Percentiles rank a stretch among this genome's conserved stretches.
Conservation (phyloP, 192 early-diverging fungal genomes). For the Coemansia sp. region DNA sequence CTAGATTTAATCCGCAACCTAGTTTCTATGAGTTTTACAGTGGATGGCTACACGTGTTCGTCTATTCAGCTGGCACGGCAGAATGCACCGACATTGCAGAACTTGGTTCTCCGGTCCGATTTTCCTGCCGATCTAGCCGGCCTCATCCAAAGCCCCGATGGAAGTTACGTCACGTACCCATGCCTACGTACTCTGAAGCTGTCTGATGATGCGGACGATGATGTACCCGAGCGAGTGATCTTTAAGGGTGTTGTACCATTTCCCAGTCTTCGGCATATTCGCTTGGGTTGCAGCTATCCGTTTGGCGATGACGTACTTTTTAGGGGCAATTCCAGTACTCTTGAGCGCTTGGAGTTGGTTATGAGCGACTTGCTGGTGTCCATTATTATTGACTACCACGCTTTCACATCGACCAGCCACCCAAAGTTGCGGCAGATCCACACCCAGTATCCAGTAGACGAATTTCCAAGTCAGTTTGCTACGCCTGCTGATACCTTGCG, state of each 20-base stretch:
- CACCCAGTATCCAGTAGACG: not conserved
- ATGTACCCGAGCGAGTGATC: not conserved
- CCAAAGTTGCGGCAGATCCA: not conserved
- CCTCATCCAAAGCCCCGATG: not conserved
- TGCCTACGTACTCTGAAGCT: not conserved
- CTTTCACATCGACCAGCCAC: not conserved
- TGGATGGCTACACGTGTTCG: not conserved
- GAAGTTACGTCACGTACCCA: conserved; percentile 1
- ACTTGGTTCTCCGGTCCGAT: not conserved
- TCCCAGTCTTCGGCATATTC: not conserved
- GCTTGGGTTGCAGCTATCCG: conserved; percentile 3
- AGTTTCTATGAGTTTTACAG: not conserved
- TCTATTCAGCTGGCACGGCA: not conserved
- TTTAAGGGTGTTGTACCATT: conserved; percentile 1
- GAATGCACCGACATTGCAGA: not conserved
- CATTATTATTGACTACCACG: not conserved
- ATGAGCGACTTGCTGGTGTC: not conserved
- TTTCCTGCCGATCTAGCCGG: not conserved
- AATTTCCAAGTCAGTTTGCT: not conserved
- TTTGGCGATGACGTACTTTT: conserved; percentile 12
- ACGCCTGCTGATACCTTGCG: not conserved
- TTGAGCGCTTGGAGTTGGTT: not conserved
- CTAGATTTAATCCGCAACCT: not conserved
- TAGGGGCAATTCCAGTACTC: not conserved
- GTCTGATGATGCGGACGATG: not conserved